phyloP scores from a whole-genome alignment of 768 basidiomycete species.

The Baorangia bicolor region DNA sequence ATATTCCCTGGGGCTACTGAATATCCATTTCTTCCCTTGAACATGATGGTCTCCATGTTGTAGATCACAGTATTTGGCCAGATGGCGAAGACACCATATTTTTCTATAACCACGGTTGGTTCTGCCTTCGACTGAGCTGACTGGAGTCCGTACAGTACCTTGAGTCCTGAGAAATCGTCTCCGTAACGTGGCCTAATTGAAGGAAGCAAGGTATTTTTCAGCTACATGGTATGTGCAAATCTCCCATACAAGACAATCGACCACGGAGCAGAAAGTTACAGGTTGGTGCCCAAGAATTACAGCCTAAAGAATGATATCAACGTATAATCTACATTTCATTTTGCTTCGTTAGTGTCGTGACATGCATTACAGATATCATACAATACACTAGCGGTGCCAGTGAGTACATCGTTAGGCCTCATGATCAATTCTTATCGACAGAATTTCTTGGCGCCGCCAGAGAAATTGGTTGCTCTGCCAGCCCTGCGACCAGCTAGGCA shows the following conservation, averaged over 20 bases:
- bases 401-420: conserved; percentile 9
- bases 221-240: not conserved
- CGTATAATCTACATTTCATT: conserved; percentile 13
- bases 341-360: not conserved
- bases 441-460: conserved; percentile 16
- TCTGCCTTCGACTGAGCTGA: no score
- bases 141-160: not conserved
- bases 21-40: not conserved
- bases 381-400: conserved; percentile 10
- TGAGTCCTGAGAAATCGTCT: not conserved
- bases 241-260: not conserved
- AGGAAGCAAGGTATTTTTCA: not conserved
- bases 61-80: no score
- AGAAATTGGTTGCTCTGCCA: conserved; percentile 7
- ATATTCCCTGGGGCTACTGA: no score
- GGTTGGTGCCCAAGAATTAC: not conserved
- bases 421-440: conserved; percentile 10
- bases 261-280: not conserved
- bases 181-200: not conserved
- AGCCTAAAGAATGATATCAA: not conserved
- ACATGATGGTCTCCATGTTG: no score
- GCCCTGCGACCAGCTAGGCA: not conserved
- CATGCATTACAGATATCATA: conserved; percentile 20
- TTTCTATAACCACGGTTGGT: no score
- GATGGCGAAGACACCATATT: no score